These are phyloP conservation scores for Blastocladiella emersonii DNA, from an alignment of 371 early-diverging fungal genomes.

Conservation along the genomic window DNA sequence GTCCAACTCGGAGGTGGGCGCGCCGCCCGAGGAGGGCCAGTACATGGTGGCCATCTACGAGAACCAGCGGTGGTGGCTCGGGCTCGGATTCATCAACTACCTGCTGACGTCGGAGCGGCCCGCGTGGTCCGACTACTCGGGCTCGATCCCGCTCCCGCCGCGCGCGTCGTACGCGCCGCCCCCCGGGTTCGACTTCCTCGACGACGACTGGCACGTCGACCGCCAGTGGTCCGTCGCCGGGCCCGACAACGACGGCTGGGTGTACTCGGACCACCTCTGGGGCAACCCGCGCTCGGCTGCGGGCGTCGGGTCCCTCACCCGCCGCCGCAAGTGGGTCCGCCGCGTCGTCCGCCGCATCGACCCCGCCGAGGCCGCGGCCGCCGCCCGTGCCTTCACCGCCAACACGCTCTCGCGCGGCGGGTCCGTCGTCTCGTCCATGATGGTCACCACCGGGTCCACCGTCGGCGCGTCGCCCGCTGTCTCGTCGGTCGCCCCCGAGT, in stretches of 20 bases:
- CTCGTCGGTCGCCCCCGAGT: no score
- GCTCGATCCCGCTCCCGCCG: constrained; percentile 4
- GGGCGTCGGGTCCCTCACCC: constrained; percentile 18
- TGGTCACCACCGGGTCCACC: background rate
- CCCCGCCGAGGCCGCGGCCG: background rate
- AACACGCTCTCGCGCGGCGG: background rate
- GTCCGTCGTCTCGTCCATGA: background rate
- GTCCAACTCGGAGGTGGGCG: background rate
- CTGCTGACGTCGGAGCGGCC: constrained; percentile 3
- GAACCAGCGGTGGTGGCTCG: constrained; percentile 5
- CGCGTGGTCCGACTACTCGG: constrained; percentile 7
- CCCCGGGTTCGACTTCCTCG: constrained; percentile 2
- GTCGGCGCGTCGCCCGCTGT: no score
- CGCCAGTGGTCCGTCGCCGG: background rate
- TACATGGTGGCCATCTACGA: constrained; percentile 4
- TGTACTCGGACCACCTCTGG: constrained; percentile 23
- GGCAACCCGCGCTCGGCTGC: constrained; percentile 8
- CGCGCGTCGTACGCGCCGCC: constrained; percentile 1
- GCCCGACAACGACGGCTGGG: constrained; percentile 23
- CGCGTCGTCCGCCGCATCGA: constrained; percentile 1
- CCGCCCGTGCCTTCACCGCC: background rate
- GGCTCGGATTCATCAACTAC: constrained; percentile 3
- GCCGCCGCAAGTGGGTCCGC: constrained; percentile 29
- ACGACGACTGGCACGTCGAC: background rate
- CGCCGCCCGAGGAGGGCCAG: background rate